Base-by-base conservation (phyloP, 2,329 filamentous ascomycete genomes). In the Teratosphaeria zuluensis region DNA sequence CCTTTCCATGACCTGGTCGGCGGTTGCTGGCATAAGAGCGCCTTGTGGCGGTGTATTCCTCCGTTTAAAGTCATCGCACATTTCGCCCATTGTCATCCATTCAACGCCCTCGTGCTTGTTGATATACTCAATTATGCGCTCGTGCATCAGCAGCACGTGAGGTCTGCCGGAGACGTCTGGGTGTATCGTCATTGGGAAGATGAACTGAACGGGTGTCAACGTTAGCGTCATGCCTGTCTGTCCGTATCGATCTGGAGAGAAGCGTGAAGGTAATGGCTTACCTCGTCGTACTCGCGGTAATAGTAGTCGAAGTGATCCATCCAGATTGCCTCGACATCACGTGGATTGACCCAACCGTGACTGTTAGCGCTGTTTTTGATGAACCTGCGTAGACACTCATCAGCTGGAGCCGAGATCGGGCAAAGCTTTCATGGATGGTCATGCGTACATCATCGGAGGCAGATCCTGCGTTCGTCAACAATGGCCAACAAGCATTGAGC, bases 141-240 rank as follows among this genome's bases (percentile, higher is more conserved):
- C 85, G 63, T 88, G 86, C 86, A 89, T 89, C 3, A 88, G 74
- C 16, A 89, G 65, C 0, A 84, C 86, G 70, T 90, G 87, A 0
- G 86, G 87, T 6, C 85, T 76, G 0, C 87, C 87, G 1, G 81
- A 84, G 0, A 87, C 84, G 66, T 70, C 67, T 51, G 87, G 87
- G 70, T 90, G 87, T 51, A 89, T 85, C 0, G 86, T 89, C 74
- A 89, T 87, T 0, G 87, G 86, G 64, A 90, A 90, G 56, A 89
- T 80, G 62, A 89, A 89, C 33, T 38, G 33, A 8, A 16, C 0
- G 3, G 6, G 14, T 38, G 33, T 38, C 33, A 38, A 28, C 24
- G 24, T 28, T 4, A 28, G 24, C 24, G 24, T 28, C 24, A 28
- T 2, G 24, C 24, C 24, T 28, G 24, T 2, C 24, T 28, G 24